Base-by-base conservation (phyloP, 1,284 basidiomycete species). In the Ustilago lituana region DNA sequence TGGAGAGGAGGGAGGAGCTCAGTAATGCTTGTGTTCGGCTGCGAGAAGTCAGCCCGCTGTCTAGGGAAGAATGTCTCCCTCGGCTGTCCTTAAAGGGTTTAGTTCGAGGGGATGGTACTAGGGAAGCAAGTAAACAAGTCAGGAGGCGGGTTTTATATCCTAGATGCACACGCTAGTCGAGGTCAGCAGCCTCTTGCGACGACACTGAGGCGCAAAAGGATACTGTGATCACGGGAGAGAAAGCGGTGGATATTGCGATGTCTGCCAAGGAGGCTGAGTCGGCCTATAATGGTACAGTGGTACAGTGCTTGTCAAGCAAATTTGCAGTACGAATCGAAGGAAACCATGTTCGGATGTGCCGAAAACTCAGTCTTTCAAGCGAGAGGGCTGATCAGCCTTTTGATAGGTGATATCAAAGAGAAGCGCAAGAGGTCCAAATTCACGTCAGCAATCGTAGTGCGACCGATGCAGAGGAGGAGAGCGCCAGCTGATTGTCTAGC, bases 351-450 rank as follows among this genome's bases (percentile, higher is more conserved):
- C 55, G 57, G 64, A 53, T 20, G 45, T 5, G 50, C 51, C 55
- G 65, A 55, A 23, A 5, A 1, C 26, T 38, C 36, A 38, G 17
- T 26, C n/a, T 15, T 35, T 74, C 39, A 76, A 2, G 74, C 74
- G 23, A 76, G 59, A 49, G 74, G 74, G 51, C 74, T 76, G 59
- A 76, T 76, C 33, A 76, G 74, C 51, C 74, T 76, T 53, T 41
- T 27, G 31, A 44, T n/a, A 33, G 24, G 15, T 44, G 46, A 47
- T 10, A 22, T 8, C 10, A 22, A 38, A 27, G 24, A 37, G 12
- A 12, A n/a, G 43, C 19, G 9, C 10, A 23, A 27, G 48, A 17
- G 24, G 31, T 15, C 1, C 17, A 22, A 20, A 31, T 32, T 4
- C 27, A 12, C 6, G 6, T 11, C 17, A 29, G 27, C 33, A 44